phyloP scores from a whole-genome alignment of 495 filamentous ascomycete species.

The Talaromyces proteolyticus region DNA sequence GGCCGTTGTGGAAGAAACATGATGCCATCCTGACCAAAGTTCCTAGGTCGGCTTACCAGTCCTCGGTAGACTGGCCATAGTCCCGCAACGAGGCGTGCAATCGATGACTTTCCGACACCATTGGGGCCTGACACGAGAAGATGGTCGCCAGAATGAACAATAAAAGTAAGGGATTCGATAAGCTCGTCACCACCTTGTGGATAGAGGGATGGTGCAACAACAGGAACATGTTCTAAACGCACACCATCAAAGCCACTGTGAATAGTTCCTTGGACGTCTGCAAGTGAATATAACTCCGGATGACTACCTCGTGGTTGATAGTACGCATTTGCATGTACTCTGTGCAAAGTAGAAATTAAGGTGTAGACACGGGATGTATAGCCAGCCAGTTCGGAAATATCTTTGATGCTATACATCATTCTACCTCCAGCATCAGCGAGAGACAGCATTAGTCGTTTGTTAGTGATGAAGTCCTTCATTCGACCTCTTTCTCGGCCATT shows the following conservation, averaged over 20 bases:
- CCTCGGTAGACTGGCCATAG: conserved; percentile 96
- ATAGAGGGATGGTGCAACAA: conserved; percentile 75
- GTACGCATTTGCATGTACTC: conserved; percentile 88
- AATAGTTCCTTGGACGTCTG: conserved; percentile 85
- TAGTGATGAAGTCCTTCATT: conserved; percentile 99
- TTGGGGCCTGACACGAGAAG: conserved; percentile 93
- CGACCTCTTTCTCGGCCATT: conserved; percentile 67
- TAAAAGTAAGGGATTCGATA: conserved; percentile 79
- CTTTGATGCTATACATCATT: conserved; percentile 99
- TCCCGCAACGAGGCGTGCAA: conserved; percentile 84
- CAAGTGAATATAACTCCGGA: conserved; percentile 78
- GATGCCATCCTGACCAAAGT: conserved; percentile 78
- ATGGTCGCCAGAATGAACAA: conserved; percentile 86
- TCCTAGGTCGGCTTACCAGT: conserved; percentile 78
- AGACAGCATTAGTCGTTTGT: conserved; percentile 97
- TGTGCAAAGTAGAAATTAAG: conserved; percentile 87
- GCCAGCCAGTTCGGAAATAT: conserved; percentile 87
- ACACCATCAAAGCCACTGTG: conserved; percentile 95
- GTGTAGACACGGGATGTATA: conserved; percentile 96
- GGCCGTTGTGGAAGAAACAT: conserved; percentile 97
- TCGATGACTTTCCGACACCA: conserved; percentile 87
- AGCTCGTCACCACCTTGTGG: conserved; percentile 87
- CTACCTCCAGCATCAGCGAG: conserved; percentile 92
- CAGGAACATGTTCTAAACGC: conserved; percentile 85
- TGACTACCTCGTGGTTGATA: conserved; percentile 58